Conservation (phyloP, 2,329 filamentous ascomycete genomes). For the Verruconis gallopava region DNA sequence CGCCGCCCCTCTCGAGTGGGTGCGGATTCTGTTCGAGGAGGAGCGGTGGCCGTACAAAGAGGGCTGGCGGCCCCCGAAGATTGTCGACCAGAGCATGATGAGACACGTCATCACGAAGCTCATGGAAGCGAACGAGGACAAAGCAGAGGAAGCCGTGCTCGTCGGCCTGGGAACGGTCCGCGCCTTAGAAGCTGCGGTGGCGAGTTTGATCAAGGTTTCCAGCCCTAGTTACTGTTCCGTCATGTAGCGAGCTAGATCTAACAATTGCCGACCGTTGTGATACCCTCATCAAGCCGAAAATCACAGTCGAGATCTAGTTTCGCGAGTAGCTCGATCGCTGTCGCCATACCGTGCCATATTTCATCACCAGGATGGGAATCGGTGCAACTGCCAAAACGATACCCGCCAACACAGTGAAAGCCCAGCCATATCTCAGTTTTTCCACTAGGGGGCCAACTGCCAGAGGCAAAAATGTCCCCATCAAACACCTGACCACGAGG, state of each 20-base stretch:
- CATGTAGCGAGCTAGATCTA: no score
- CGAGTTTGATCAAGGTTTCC: conserved; percentile 7
- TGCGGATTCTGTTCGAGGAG: conserved; percentile 8
- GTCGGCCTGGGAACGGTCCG: conserved; percentile 9
- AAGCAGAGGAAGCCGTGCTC: conserved; percentile 6
- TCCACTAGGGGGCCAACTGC: conserved; percentile 35
- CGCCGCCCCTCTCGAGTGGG: conserved; percentile 3
- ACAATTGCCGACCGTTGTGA: no score
- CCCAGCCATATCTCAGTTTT: conserved; percentile 39
- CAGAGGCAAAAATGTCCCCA: conserved; percentile 45
- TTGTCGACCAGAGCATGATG: conserved; percentile 5
- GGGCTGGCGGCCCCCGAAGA: conserved; percentile 5
- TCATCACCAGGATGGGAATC: conserved; percentile 37
- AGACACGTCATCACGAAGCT: conserved; percentile 9
- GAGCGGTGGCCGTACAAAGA: conserved; percentile 9
- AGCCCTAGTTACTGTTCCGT: conserved; percentile 4
- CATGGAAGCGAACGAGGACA: conserved; percentile 9
- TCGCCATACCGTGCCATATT: conserved; percentile 41
- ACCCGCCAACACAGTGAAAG: conserved; percentile 33
- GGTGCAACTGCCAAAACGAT: conserved; percentile 34
- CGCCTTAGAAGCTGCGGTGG: conserved; percentile 2
- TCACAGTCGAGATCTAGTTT: conserved; percentile 11
- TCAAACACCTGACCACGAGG: conserved; percentile 42
- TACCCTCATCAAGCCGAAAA: no score
- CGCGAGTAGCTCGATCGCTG: conserved; percentile 38